Evolutionary conservation across 2,329 filamentous ascomycete species (phyloP).

Genomic region (Apiospora kogelbergensis): DNA sequence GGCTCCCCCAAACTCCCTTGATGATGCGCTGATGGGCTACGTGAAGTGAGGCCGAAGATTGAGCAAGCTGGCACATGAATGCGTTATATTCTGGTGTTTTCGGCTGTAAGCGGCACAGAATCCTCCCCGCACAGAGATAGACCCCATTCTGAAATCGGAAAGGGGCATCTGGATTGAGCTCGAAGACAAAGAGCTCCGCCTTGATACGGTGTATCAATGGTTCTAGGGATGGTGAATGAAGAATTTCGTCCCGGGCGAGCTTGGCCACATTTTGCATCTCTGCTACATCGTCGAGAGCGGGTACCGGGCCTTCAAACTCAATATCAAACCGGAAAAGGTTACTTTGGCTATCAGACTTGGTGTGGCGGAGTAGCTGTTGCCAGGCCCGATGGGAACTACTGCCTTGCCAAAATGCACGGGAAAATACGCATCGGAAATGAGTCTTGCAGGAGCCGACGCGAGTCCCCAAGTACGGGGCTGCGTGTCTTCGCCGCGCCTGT

Average conservation of each 20-base stretch:
- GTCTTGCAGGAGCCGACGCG: background rate
- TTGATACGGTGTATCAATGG: background rate
- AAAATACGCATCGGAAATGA: conserved; percentile 4
- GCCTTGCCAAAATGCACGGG: background rate
- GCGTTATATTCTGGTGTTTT: background rate
- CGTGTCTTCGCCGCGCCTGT: background rate
- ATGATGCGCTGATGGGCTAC: background rate
- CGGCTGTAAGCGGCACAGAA: background rate
- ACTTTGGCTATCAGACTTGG: background rate
- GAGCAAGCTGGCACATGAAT: background rate
- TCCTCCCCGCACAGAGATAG: background rate
- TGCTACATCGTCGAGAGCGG: conserved; percentile 10
- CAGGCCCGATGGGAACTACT: background rate
- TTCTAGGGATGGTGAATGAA: background rate
- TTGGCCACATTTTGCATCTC: conserved; percentile 6
- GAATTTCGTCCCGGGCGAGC: conserved; percentile 4
- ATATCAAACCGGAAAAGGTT: conserved; percentile 10
- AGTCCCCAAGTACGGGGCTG: background rate
- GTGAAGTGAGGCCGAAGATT: background rate
- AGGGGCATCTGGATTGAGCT: background rate
- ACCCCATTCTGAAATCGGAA: background rate
- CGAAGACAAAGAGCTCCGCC: conserved; percentile 10
- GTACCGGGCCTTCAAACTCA: background rate
- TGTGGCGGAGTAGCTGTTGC: background rate
- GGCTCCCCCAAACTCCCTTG: background rate